Evolutionary conservation across 169 alveolate genomes (phyloP).

Genomic region (Plasmodium vivax): DNA sequence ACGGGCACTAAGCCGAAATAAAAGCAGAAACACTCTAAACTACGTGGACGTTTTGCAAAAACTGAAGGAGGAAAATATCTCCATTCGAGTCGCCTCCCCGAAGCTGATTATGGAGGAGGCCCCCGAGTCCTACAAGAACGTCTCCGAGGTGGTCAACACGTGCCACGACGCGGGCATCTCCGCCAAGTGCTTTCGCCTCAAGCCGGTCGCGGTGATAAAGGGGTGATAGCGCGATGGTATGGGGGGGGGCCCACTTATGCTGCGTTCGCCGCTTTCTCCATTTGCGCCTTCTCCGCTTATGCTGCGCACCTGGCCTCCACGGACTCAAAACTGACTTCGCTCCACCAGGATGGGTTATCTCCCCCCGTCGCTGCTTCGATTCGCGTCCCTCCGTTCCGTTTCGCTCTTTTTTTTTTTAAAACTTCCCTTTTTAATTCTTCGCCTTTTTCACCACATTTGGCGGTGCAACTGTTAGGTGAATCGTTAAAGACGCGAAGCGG

Average conservation of each 20-base stretch:
- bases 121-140: constrained; percentile 92
- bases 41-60: constrained; percentile 83
- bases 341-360: not conserved
- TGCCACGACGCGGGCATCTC: constrained; percentile 93
- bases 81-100: constrained; percentile 92
- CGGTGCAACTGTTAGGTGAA: not conserved
- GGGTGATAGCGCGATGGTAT: constrained; percentile 75
- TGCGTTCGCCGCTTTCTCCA: not conserved
- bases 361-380: not conserved
- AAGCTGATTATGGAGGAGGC: constrained; percentile 92
- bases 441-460: not conserved
- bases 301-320: not conserved
- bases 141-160: constrained; percentile 87
- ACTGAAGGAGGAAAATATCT: constrained; percentile 79
- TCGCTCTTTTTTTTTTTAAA: not conserved
- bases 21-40: constrained; percentile 84
- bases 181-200: constrained; percentile 85
- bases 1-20: constrained; percentile 87
- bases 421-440: not conserved
- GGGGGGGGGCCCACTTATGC: not conserved
- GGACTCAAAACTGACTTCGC: not conserved
- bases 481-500: not conserved
- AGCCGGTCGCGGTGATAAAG: constrained; percentile 92
- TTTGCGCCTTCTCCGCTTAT: not conserved
- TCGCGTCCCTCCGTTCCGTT: not conserved